These are phyloP conservation scores for Cladosporium sp. DNA, from an alignment of 2,329 filamentous ascomycete species.

Conservation along the genomic window DNA sequence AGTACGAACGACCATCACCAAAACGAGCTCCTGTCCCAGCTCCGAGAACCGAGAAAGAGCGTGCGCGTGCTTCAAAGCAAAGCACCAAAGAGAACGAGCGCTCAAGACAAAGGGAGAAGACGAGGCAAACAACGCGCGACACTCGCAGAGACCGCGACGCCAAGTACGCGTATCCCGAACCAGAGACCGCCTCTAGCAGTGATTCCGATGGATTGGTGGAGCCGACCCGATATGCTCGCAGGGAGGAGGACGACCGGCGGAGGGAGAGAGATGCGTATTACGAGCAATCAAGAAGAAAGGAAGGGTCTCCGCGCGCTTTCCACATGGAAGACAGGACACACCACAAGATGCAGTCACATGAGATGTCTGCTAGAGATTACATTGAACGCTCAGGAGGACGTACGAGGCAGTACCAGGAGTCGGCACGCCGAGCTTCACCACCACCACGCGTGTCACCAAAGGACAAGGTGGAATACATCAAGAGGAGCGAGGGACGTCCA, in stretches of 20 bases:
- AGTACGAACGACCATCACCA: conserved; percentile 38
- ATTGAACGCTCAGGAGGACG: conserved; percentile 25
- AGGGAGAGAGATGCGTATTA: conserved; percentile 27
- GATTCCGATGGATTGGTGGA: conserved; percentile 26
- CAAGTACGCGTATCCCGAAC: conserved; percentile 36
- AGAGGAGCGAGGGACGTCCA: conserved; percentile 28
- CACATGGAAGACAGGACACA: conserved; percentile 28
- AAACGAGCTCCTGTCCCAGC: conserved; percentile 27
- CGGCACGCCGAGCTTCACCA: conserved; percentile 31
- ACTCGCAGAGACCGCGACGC: conserved; percentile 40
- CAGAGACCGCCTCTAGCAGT: conserved; percentile 34
- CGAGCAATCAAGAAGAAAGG: conserved; percentile 26
- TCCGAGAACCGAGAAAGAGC: conserved; percentile 24
- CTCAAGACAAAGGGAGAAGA: conserved; percentile 41
- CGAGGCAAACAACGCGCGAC: conserved; percentile 43
- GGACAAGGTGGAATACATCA: conserved; percentile 31
- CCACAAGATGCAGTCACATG: conserved; percentile 29
- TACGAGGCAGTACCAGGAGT: conserved; percentile 24
- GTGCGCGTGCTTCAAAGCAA: conserved; percentile 21
- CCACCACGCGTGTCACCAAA: conserved; percentile 30
- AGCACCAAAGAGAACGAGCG: conserved; percentile 38
- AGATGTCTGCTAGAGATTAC: conserved; percentile 33
- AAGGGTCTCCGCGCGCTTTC: conserved; percentile 28
- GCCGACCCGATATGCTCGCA: conserved; percentile 5
- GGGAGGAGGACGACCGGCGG: conserved; percentile 28